phyloP scores from a whole-genome alignment of 192 early-diverging fungal species.

The Borealophlyctis nickersoniae region DNA sequence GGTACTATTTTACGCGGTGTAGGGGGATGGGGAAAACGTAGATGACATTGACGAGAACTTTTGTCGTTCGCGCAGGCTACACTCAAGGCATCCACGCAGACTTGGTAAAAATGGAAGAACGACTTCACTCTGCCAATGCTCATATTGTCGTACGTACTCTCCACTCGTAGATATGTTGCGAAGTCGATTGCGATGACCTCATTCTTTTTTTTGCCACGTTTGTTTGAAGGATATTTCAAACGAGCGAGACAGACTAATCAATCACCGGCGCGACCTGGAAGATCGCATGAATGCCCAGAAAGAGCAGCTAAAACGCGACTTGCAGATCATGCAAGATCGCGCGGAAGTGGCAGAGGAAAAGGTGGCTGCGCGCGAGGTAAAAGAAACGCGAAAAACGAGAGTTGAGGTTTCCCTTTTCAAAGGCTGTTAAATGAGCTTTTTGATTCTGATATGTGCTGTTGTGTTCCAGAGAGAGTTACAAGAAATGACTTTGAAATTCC shows the following conservation, averaged over 20 bases:
- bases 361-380: background rate
- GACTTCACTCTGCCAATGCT: constrained; percentile 26
- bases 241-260: constrained; percentile 20
- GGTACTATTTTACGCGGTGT: too few species aligned
- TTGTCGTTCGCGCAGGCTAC: constrained; percentile 15
- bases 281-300: constrained; percentile 6
- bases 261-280: constrained; percentile 10
- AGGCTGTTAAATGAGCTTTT: too few species aligned
- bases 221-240: constrained; percentile 11
- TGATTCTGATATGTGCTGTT: too few species aligned
- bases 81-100: constrained; percentile 24
- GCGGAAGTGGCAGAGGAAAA: background rate
- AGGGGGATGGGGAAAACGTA: background rate
- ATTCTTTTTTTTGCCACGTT: too few species aligned
- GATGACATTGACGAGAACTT: background rate
- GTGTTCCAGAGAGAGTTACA: too few species aligned
- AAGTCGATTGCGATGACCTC: too few species aligned
- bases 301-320: background rate
- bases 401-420: too few species aligned
- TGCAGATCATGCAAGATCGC: background rate
- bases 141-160: constrained; percentile 11
- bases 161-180: too few species aligned
- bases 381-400: constrained; percentile 5
- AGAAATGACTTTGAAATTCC: background rate
- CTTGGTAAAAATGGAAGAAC: constrained; percentile 33